A percentile compares a stretch with the other conserved stretches of the same genome.
Evolutionary conservation across 1,284 basidiomycete genomes (phyloP).

Genomic region (Heliocybe sulcata): DNA sequence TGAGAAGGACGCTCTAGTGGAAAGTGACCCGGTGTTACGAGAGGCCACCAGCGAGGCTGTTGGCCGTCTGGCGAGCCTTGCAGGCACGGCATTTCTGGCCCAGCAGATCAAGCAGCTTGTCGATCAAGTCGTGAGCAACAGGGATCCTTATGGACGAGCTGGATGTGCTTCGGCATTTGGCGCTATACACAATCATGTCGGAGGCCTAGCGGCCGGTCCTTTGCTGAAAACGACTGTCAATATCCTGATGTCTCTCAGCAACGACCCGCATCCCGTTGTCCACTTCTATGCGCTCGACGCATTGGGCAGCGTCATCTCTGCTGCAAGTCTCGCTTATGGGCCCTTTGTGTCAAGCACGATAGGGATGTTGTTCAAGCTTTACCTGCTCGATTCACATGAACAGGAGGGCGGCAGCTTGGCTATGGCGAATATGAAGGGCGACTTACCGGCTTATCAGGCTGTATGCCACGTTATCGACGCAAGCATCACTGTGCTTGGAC

Average conservation of each 20-base stretch:
- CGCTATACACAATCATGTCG: constrained; percentile 90
- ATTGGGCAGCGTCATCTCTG: constrained; percentile 82
- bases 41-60: constrained; percentile 85
- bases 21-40: constrained; percentile 75
- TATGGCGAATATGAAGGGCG: constrained; percentile 84
- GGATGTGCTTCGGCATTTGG: constrained; percentile 94
- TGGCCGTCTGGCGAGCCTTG: constrained; percentile 81
- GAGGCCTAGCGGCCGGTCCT: constrained; percentile 89
- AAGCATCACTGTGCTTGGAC: constrained; percentile 89
- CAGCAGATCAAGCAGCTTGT: constrained; percentile 89
- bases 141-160: constrained; percentile 88
- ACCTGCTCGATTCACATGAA: constrained; percentile 90
- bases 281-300: constrained; percentile 92
- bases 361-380: constrained; percentile 88
- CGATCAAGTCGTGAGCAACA: constrained; percentile 94
- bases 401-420: constrained; percentile 84
- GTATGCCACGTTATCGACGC: constrained; percentile 91
- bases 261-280: constrained; percentile 94
- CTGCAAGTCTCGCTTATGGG: constrained; percentile 88
- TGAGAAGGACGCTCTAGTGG: constrained; percentile 69
- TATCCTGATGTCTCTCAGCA: constrained; percentile 91
- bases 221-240: constrained; percentile 95
- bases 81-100: constrained; percentile 82
- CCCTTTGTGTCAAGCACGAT: constrained; percentile 87
- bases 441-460: constrained; percentile 87